Evolutionary conservation across 2,329 filamentous ascomycete species (phyloP), one percentile per base, ranked within the genome.

Genomic region (Colletotrichum plurivorum): DNA sequence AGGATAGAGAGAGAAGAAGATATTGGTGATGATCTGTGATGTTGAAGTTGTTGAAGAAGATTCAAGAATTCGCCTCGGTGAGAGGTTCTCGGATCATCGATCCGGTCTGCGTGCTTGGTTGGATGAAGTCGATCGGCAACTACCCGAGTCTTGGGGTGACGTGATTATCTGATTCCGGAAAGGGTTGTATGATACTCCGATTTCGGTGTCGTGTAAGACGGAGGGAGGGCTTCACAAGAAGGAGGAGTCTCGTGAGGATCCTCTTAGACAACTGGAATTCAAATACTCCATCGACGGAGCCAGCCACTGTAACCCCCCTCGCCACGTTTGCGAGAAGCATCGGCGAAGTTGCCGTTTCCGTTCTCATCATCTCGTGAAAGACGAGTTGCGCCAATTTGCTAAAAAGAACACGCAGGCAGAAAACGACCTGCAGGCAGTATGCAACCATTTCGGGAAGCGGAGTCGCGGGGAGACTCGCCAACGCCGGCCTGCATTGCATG

Each of bases 261-360:
- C 45, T 10, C 45, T 48, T 6, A 8, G 27, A 8, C 16, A 5
- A 10, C 18, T 18, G 16, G 9, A n/a, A 48, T 18, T 48, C 18
- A 48, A 48, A 48, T n/a, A 48, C 45, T 43, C 16, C 13, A 2
- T 16, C 12, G 12, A 5, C 16, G 9, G 18, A 20, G n/a, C 7
- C 45, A 48, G 5, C 6, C 16, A 9, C 8, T 31, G 27, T 10
- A 8, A 9, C 27, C 27, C 27, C 27, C 27, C 27, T 31, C 36
- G 20, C 22, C 20, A 31, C 15, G 31, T 12, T 8, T 22, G 31
- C 45, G 16, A 31, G 27, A 60, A 16, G n/a, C 20, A 31, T 52
- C 62, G 67, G 62, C 20, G 36, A 18, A 56, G 20, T 56, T 66
- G 18, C 56, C 36, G 54, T 45, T 41, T 16, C 48, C 54, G 41